Conservation (phyloP, 2,329 filamentous ascomycete genomes). For the Epichloe brachyelytri region DNA sequence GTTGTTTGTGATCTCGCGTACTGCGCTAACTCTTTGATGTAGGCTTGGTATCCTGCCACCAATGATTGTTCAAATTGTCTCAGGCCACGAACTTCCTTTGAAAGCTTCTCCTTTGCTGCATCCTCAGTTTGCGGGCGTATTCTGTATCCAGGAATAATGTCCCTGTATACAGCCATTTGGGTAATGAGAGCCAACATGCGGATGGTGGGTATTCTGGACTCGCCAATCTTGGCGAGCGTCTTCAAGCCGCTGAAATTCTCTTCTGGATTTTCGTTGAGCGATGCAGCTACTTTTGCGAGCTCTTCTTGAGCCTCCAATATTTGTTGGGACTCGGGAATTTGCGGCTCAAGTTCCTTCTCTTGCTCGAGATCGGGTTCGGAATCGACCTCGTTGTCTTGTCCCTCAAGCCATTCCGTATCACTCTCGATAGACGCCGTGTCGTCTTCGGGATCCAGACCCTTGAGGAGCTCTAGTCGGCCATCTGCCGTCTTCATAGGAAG, state of each 20-base stretch:
- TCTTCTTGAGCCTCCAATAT: conserved; percentile 85
- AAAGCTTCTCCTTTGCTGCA: conserved; percentile 64
- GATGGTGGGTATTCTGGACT: conserved; percentile 57
- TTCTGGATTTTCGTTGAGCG: conserved; percentile 85
- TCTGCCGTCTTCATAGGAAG: conserved; percentile 80
- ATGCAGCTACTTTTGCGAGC: conserved; percentile 65
- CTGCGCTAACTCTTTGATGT: conserved; percentile 61
- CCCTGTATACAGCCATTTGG: conserved; percentile 84
- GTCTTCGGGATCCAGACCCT: conserved; percentile 42
- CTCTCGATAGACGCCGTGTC: conserved; percentile 46
- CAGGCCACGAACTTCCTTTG: conserved; percentile 78
- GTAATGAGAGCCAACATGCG: conserved; percentile 79
- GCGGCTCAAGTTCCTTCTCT: conserved; percentile 36
- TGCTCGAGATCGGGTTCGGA: conserved; percentile 32
- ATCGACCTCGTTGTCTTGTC: conserved; percentile 40
- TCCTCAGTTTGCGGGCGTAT: conserved; percentile 74
- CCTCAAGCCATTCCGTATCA: conserved; percentile 52
- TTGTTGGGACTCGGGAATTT: conserved; percentile 63
- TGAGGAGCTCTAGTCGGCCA: conserved; percentile 52
- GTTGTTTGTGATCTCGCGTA: conserved; percentile 46
- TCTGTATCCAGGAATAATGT: conserved; percentile 90
- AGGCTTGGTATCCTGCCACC: conserved; percentile 71
- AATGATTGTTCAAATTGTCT: conserved; percentile 80
- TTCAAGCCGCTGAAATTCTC: conserved; percentile 75
- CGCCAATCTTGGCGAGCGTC: conserved; percentile 59